A percentile compares a stretch with the other conserved stretches of the same genome.
phyloP scores from a whole-genome alignment of 2,329 filamentous ascomycete species.

The Calycina herbarum region DNA sequence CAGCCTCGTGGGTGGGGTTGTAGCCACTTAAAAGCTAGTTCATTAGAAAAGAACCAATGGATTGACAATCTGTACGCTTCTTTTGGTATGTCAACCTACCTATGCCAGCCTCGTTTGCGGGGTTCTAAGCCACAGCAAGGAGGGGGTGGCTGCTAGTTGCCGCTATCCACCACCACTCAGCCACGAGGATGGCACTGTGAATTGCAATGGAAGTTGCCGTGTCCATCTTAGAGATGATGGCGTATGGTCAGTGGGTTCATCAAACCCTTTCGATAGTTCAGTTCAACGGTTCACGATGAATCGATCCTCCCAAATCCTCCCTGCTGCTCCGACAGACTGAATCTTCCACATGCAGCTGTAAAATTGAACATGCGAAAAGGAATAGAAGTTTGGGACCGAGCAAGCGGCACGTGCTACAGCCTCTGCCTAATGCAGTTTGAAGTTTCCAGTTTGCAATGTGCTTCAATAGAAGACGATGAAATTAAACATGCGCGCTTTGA shows the following conservation, averaged over 20 bases:
- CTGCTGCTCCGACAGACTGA: not conserved
- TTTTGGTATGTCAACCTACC: not conserved
- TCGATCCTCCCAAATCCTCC: not conserved
- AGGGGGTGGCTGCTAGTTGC: not conserved
- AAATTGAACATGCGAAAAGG: not conserved
- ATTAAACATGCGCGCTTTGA: constrained; percentile 16
- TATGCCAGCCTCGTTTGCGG: not conserved
- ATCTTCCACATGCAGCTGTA: not conserved
- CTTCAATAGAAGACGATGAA: constrained; percentile 10
- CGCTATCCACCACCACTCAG: not conserved
- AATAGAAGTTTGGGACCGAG: not conserved
- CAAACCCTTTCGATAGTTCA: not conserved
- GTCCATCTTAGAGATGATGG: not conserved
- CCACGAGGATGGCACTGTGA: not conserved
- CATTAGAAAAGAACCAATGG: not conserved
- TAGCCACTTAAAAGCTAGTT: not conserved
- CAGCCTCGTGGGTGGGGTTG: too few relatives aligned
- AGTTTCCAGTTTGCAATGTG: not conserved
- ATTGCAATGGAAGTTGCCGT: not conserved
- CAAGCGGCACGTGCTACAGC: not conserved
- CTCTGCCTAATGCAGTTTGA: constrained; percentile 10
- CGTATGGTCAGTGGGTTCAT: not conserved
- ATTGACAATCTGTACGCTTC: not conserved
- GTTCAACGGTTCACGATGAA: constrained; percentile 3
- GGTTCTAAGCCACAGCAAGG: not conserved